Base-by-base conservation (phyloP, 495 filamentous ascomycete genomes). In the Darksidea phi region DNA sequence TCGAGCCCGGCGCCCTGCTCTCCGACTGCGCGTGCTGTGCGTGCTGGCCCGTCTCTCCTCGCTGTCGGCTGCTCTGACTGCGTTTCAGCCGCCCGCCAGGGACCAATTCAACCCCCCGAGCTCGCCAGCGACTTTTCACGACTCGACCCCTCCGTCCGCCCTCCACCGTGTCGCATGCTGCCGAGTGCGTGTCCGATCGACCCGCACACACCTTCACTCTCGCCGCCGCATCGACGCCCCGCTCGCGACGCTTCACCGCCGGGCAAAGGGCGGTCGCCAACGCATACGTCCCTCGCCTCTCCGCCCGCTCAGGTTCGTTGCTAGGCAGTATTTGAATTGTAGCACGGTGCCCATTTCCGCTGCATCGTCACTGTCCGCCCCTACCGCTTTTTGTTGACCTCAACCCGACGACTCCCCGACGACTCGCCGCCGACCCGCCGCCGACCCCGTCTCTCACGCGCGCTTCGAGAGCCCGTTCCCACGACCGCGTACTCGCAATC, bases 31-130 rank as follows among this genome's bases (percentile, higher is more conserved):
- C 36, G 45, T 46, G 24, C 42, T 26, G 48, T 49, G 23, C 49
- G 28, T 51, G 43, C 43, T 24, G 8, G 28, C 49, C 1, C 50
- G 11, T 32, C 56, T 41, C 57, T 32, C 56, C 49, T 47, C 17
- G 61, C 26, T 47, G 42, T 48, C 46, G 23, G 49, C 45, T 17
- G 25, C 56, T 12, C 56, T 6, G 41, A 6, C 42, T 49, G 55
- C 50, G 63, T 66, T 66, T 66, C 63, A 66, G 63, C 63, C 50
- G 26, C 45, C 20, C 7, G 23, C 41, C 49, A 52, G 53, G 61
- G 61, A 36, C 49, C 17, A 49, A 38, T 50, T 36, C 10, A 54
- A 13, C 3, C 49, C 59, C 52, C 48, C 47, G 47, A 52, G 17
- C 37, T 15, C 34, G 43, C 58, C 26, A 28, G 25, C 46, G 15